Conservation (phyloP, 1,284 basidiomycete genomes). For the Meira miltonrushii region DNA sequence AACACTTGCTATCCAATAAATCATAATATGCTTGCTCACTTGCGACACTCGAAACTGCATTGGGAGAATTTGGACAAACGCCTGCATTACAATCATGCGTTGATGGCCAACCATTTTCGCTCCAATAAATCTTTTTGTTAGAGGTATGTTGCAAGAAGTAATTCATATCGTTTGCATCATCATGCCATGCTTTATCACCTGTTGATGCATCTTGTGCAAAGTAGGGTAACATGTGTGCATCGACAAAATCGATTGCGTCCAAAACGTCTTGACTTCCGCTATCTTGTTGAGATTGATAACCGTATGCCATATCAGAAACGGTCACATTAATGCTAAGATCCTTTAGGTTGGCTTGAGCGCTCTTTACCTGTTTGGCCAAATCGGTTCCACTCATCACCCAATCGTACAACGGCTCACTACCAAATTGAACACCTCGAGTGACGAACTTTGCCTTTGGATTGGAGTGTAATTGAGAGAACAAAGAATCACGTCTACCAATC, state of each 20-base stretch:
- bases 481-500: constrained; percentile 55
- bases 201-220: constrained; percentile 63
- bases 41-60: constrained; percentile 28
- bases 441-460: constrained; percentile 67
- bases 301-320: constrained; percentile 59
- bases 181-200: constrained; percentile 63
- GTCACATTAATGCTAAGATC: constrained; percentile 62
- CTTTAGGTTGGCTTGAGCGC: background rate
- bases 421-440: constrained; percentile 65
- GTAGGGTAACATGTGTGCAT: constrained; percentile 68
- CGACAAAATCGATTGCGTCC: constrained; percentile 63
- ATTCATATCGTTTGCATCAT: constrained; percentile 59
- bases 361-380: constrained; percentile 61
- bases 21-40: constrained; percentile 54
- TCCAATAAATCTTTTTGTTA: constrained; percentile 58
- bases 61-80: constrained; percentile 23
- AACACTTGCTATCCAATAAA: constrained; percentile 31
- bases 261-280: constrained; percentile 59
- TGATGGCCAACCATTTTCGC: constrained; percentile 45
- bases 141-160: constrained; percentile 50
- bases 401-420: constrained; percentile 71
- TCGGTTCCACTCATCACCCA: constrained; percentile 58
- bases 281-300: constrained; percentile 56
- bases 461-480: constrained; percentile 58
- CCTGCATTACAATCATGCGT: constrained; percentile 16